These are phyloP conservation scores for Cladorrhinum sp. DNA, from an alignment of 2,329 filamentous ascomycete species.

Conservation along the genomic window DNA sequence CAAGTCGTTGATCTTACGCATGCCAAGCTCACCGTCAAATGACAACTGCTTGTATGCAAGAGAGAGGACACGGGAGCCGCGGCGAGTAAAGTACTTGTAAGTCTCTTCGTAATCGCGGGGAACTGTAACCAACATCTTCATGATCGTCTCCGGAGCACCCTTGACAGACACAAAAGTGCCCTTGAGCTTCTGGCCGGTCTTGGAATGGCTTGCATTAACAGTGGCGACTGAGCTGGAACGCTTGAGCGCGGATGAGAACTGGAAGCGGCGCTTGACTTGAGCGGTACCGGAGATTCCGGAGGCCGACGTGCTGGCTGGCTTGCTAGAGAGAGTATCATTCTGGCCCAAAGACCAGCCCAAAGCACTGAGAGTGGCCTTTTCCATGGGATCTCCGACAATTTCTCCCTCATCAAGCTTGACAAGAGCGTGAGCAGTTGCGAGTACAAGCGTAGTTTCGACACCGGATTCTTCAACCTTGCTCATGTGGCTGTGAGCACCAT, in stretches of 20 bases:
- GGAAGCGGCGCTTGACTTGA: constrained; percentile 94
- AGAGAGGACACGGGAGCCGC: constrained; percentile 89
- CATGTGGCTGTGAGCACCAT: constrained; percentile 81
- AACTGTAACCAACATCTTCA: constrained; percentile 81
- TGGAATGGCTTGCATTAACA: constrained; percentile 67
- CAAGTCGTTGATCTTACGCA: constrained; percentile 84
- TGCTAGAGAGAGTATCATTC: constrained; percentile 79
- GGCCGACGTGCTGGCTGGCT: constrained; percentile 46
- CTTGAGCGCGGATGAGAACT: constrained; percentile 95
- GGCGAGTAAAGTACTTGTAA: constrained; percentile 95
- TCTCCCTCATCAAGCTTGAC: constrained; percentile 97
- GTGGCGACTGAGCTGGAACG: constrained; percentile 92
- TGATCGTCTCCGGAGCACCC: constrained; percentile 94
- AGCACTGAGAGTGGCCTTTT: constrained; percentile 87
- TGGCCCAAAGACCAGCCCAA: constrained; percentile 91
- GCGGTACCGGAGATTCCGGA: constrained; percentile 67
- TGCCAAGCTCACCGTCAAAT: constrained; percentile 74
- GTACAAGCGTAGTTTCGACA: constrained; percentile 83
- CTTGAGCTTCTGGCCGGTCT: constrained; percentile 71
- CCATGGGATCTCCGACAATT: constrained; percentile 97
- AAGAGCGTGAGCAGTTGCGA: constrained; percentile 91
- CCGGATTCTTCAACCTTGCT: constrained; percentile 67
- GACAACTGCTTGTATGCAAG: constrained; percentile 92
- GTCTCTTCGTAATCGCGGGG: constrained; percentile 94
- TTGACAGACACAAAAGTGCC: constrained; percentile 95